These are phyloP conservation scores for Paecilomyces variotii DNA, from an alignment of 2,329 filamentous ascomycete genomes.

Conservation along the genomic window DNA sequence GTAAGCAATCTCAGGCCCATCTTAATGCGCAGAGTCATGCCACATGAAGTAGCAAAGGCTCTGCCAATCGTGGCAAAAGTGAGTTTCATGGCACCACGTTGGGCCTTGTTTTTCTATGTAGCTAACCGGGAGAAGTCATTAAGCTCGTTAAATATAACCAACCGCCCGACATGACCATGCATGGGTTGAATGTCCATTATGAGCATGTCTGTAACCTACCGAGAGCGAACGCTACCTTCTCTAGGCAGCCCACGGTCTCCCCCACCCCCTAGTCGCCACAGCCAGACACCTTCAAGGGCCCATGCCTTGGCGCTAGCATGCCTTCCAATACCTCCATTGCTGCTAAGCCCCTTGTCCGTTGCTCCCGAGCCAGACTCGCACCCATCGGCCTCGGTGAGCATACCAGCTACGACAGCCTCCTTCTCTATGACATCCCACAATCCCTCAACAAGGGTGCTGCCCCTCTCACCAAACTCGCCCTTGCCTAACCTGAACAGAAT, in stretches of 20 bases:
- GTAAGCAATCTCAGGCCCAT: too few relatives aligned
- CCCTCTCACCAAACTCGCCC: slow-evolving; percentile 58
- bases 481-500: slow-evolving; percentile 74
- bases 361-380: slow-evolving; percentile 32
- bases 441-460: slow-evolving; percentile 61
- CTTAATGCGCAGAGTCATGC: too few relatives aligned
- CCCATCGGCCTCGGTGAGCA: slow-evolving; percentile 65
- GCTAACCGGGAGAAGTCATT: neutral
- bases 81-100: too few relatives aligned
- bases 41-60: too few relatives aligned
- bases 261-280: slow-evolving; percentile 66
- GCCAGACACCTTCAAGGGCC: slow-evolving; percentile 82
- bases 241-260: slow-evolving; percentile 34
- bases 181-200: neutral
- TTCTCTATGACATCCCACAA: slow-evolving; percentile 76
- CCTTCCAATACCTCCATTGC: slow-evolving; percentile 30
- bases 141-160: neutral
- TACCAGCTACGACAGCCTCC: slow-evolving; percentile 65
- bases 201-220: slow-evolving; percentile 9
- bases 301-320: slow-evolving; percentile 77
- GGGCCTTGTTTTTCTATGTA: too few relatives aligned
- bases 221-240: slow-evolving; percentile 21
- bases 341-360: slow-evolving; percentile 36
- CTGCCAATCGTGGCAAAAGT: too few relatives aligned
- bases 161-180: neutral